phyloP scores from a whole-genome alignment of 768 basidiomycete genomes.

The Rubroboletus satanas region DNA sequence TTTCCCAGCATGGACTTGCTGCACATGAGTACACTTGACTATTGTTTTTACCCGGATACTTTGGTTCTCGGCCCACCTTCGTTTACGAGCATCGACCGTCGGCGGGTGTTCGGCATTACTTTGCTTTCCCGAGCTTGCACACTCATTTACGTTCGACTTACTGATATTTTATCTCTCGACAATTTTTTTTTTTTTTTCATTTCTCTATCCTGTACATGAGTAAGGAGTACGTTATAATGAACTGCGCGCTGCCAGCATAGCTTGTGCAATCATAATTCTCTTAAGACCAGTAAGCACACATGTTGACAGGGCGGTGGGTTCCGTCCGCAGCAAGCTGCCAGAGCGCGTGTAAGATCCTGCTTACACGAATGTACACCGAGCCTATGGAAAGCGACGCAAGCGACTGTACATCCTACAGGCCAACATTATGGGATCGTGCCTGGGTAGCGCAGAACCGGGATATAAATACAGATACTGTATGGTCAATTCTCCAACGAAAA shows the following conservation, averaged over 20 bases:
- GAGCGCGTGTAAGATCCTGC: too few relatives aligned
- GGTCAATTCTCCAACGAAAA: not conserved
- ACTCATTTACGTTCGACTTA: conserved; percentile 6
- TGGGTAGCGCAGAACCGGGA: not conserved
- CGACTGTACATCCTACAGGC: not conserved
- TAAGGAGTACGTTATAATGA: conserved; percentile 2
- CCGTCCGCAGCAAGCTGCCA: too few relatives aligned
- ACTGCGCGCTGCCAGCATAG: not conserved
- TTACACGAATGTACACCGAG: not conserved
- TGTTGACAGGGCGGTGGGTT: not conserved
- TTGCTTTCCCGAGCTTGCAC: not conserved
- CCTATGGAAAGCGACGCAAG: not conserved
- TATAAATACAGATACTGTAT: not conserved
- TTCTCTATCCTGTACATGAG: not conserved
- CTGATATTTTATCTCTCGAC: conserved; percentile 5
- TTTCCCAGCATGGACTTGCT: conserved; percentile 5
- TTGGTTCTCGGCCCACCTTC: not conserved
- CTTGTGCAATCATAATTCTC: not conserved
- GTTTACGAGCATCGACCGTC: not conserved
- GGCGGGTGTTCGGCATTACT: not conserved
- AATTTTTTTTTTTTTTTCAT: not conserved
- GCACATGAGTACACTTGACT: not conserved
- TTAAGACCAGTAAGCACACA: not conserved
- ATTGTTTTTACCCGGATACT: not conserved
- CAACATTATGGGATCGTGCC: too few relatives aligned